Base-by-base conservation (phyloP, 2,329 filamentous ascomycete species). In the Penicillium sp. region DNA sequence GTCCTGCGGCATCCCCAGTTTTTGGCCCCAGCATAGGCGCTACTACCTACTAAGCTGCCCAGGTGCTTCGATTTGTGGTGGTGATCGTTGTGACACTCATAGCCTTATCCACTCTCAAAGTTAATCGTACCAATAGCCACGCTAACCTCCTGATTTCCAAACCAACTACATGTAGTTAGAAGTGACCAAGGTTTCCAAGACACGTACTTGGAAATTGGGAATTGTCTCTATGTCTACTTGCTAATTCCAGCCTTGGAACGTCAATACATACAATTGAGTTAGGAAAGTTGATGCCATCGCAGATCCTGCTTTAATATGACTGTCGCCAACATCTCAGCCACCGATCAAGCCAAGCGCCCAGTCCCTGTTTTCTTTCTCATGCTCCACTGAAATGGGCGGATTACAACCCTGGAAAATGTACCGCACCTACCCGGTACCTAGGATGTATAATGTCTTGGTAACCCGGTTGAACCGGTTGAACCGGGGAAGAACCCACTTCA, bases 1-100 rank as follows among this genome's bases (percentile, higher is more conserved):
- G 64, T 52, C 37, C 27, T 43, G 48, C 52, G 41, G 35, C 31
- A 35, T 49, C 49, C 49, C 56, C 56, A 50, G 45, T 26, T 58
- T 58, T 42, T 46, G 49, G 43, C 56, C 53, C 56, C 53, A 40
- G 52, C 25, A 18, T 7, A 29, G 33, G 29, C 23, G 26, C 20
- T 14, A 15, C 27, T 37, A 37, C n/a, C 33, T n/a, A 18, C 33
- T 18, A 37, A 18, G 33, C 33, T 18, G 33, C 33, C 8, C n/a
- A 37, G 33, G n/a, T 18, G 43, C 25, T 46, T 27, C 20, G 18
- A 8, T 46, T 23, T 42, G 20, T 25, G n/a, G n/a, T 45, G 43
- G 25, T 26, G 43, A 45, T 45, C 43, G 43, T 20, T n/a, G 41
- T 44, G 43, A 45, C 43, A 27, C 22, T 27, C 43, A n/a, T 27